Evolutionary conservation across 495 filamentous ascomycete genomes (phyloP).

Genomic region (Xylaria nigripes): DNA sequence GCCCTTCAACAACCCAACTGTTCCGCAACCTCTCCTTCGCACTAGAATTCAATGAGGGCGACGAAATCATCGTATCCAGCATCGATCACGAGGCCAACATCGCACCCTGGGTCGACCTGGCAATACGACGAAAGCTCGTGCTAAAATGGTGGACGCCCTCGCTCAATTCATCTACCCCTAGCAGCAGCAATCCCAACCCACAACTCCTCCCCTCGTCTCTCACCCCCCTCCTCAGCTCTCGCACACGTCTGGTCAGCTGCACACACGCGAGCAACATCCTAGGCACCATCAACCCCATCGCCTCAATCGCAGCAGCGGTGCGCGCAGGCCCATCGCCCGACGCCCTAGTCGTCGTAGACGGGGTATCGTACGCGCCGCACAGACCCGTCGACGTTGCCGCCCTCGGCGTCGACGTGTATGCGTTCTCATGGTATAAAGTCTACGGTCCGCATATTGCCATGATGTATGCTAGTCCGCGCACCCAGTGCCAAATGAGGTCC

Average conservation of each 20-base stretch:
- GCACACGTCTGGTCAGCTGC: conserved; percentile 57
- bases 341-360: conserved; percentile 46
- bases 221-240: conserved; percentile 44
- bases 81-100: conserved; percentile 69
- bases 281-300: conserved; percentile 58
- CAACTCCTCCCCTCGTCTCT: conserved; percentile 47
- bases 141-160: conserved; percentile 60
- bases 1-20: conserved; percentile 63
- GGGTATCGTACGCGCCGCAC: conserved; percentile 64
- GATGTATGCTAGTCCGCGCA: conserved; percentile 50
- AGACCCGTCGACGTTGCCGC: conserved; percentile 56
- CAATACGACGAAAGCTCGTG: conserved; percentile 43
- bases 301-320: conserved; percentile 45
- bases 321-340: conserved; percentile 30
- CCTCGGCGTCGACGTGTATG: conserved; percentile 64
- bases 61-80: conserved; percentile 57
- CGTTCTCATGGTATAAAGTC: conserved; percentile 72
- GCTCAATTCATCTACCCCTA: neutral
- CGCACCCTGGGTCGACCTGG: conserved; percentile 59
- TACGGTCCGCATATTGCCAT: conserved; percentile 64
- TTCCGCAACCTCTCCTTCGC: conserved; percentile 60
- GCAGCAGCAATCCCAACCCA: conserved; percentile 33
- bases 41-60: conserved; percentile 48
- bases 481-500: conserved; percentile 42
- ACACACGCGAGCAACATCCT: conserved; percentile 66